Percentiles rank a stretch among this genome's conserved stretches.
Conservation (phyloP, 2,329 filamentous ascomycete species). For the Colletotrichum tabaci region DNA sequence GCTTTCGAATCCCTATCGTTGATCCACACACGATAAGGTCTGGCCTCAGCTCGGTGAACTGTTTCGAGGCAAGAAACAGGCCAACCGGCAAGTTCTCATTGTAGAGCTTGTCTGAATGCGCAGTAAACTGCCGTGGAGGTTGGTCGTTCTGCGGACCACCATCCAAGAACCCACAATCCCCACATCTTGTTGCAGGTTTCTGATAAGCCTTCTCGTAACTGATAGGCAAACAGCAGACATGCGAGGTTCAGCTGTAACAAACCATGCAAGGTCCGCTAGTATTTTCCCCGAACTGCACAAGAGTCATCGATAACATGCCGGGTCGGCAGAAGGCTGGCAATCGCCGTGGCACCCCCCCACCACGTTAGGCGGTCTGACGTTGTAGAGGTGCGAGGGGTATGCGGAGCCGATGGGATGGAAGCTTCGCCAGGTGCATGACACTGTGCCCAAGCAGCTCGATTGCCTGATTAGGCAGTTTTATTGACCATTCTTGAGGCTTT, state of each 20-base stretch:
- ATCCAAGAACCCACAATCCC: slow-evolving; percentile 8
- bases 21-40: too few species aligned
- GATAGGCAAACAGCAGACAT: slow-evolving; percentile 11
- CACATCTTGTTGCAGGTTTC: slow-evolving; percentile 10
- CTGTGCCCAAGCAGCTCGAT: neutral
- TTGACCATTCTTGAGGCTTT: slow-evolving; percentile 4
- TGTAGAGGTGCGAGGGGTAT: too few species aligned
- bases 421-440: neutral
- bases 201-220: slow-evolving; percentile 27
- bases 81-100: neutral
- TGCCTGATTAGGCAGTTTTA: neutral
- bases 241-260: neutral
- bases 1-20: neutral
- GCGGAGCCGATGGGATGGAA: neutral
- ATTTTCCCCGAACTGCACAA: neutral
- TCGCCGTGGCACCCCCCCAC: neutral
- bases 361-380: slow-evolving; percentile 13
- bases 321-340: neutral
- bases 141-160: neutral
- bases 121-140: neutral
- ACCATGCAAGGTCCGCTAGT: neutral
- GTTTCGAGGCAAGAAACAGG: too few species aligned
- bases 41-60: too few species aligned
- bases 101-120: neutral
- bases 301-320: neutral